These are phyloP conservation scores for Parasitella parasitica DNA, from an alignment of 371 early-diverging fungal species.

Conservation along the genomic window DNA sequence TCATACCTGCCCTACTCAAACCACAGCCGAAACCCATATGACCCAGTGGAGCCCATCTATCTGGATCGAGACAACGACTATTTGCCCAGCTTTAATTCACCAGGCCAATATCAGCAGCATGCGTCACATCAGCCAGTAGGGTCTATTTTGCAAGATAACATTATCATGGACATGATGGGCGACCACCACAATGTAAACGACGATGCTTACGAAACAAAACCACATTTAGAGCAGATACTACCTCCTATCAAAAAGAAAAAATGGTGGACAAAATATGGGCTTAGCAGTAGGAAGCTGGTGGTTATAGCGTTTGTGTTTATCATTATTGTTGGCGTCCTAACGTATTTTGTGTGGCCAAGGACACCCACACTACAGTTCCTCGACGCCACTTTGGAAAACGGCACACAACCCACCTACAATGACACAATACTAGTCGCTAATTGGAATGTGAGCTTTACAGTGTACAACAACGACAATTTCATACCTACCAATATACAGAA, in stretches of 20 bases:
- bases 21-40: conserved; percentile 30
- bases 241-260: conserved; percentile 24
- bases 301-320: conserved; percentile 30
- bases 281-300: conserved; percentile 23
- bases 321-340: conserved; percentile 25
- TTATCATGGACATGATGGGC: conserved; percentile 40
- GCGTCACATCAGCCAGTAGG: conserved; percentile 19
- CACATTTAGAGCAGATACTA: conserved; percentile 7
- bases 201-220: not conserved
- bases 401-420: conserved; percentile 4
- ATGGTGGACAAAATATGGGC: conserved; percentile 21
- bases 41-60: conserved; percentile 32
- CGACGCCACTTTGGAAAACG: conserved; percentile 13
- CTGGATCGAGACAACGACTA: conserved; percentile 33
- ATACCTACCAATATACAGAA: conserved; percentile 26
- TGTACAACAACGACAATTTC: conserved; percentile 27
- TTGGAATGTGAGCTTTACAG: conserved; percentile 36
- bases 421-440: conserved; percentile 10
- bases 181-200: not conserved
- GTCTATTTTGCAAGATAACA: conserved; percentile 41
- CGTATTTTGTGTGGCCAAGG: conserved; percentile 52
- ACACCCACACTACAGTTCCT: conserved; percentile 22
- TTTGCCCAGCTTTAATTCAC: conserved; percentile 34
- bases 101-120: not conserved
- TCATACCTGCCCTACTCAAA: conserved; percentile 50